phyloP scores from a whole-genome alignment of 2,329 filamentous ascomycete species.

The Dothistroma septosporum region DNA sequence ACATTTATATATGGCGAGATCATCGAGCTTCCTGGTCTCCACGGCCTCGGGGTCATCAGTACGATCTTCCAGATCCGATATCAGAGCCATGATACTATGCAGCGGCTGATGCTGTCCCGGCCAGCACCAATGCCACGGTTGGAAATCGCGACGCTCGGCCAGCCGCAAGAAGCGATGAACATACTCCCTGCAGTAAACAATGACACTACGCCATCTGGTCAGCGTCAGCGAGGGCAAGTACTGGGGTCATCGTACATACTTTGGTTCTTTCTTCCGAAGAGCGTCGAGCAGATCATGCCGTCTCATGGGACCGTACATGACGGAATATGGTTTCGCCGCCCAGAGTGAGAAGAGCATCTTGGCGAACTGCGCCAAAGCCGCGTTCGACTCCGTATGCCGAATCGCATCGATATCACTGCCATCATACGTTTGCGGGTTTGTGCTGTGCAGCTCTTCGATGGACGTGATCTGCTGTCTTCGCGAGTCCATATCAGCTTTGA shows the following conservation, averaged over 20 bases:
- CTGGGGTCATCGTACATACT: conserved; percentile 7
- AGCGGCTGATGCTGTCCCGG: conserved; percentile 26
- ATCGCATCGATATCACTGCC: conserved; percentile 20
- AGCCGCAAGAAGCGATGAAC: conserved; percentile 23
- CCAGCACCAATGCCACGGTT: conserved; percentile 27
- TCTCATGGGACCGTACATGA: conserved; percentile 25
- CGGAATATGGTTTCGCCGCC: conserved; percentile 25
- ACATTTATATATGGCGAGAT: conserved; percentile 23
- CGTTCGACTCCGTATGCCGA: conserved; percentile 21
- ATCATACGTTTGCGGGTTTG: conserved; percentile 12
- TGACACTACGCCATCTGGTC: conserved; percentile 15
- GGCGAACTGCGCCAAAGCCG: conserved; percentile 19
- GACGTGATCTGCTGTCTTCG: conserved; percentile 15
- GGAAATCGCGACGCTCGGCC: conserved; percentile 22
- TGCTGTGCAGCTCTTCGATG: conserved; percentile 14
- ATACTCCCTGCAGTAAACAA: conserved; percentile 22
- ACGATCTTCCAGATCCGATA: conserved; percentile 23
- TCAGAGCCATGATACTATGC: conserved; percentile 27
- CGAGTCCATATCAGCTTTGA: conserved; percentile 20
- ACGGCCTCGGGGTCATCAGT: conserved; percentile 19
- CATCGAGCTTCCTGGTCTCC: conserved; percentile 21
- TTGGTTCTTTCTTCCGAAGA: conserved; percentile 20
- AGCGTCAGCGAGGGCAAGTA: conserved; percentile 8
- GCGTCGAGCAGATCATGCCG: conserved; percentile 16
- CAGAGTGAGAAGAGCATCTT: conserved; percentile 22